phyloP scores from a whole-genome alignment of 73 alveolate species.

The Paramecium pentaurelia region DNA sequence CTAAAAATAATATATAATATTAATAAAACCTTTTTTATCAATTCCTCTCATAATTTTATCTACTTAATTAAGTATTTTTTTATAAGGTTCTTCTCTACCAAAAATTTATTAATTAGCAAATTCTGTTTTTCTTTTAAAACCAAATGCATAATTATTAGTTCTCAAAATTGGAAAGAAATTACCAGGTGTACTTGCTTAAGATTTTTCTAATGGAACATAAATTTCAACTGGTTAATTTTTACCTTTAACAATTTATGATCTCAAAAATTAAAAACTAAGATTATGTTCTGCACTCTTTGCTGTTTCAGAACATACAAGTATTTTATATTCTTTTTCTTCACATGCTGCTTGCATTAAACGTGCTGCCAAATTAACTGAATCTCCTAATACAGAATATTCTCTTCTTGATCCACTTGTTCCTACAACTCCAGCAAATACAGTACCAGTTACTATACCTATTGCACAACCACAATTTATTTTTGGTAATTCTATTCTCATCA shows the following conservation, averaged over 20 bases:
- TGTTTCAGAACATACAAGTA: conserved; percentile 22
- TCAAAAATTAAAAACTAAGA: neutral
- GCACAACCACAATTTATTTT: conserved; percentile 77
- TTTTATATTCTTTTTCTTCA: conserved; percentile 29
- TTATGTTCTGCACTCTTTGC: conserved; percentile 39
- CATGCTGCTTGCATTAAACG: conserved; percentile 83
- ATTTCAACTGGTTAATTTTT: conserved; percentile 37
- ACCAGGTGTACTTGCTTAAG: neutral
- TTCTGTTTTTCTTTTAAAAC: neutral
- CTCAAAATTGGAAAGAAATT: conserved; percentile 5
- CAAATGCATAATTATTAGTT: neutral
- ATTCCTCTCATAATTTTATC: conserved; percentile 42
- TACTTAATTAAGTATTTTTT: conserved; percentile 15
- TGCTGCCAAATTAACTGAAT: conserved; percentile 90
- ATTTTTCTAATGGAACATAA: conserved; percentile 11
- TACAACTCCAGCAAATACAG: conserved; percentile 91
- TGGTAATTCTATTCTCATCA: conserved; percentile 79
- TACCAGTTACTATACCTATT: conserved; percentile 91
- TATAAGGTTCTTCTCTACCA: conserved; percentile 28
- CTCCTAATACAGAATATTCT: conserved; percentile 95
- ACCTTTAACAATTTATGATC: conserved; percentile 29
- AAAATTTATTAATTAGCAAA: neutral
- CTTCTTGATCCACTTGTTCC: conserved; percentile 93
- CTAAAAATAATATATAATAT: neutral
- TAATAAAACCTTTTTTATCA: neutral